Percentiles rank a stretch among this genome's conserved stretches.
phyloP scores from a whole-genome alignment of 1,284 basidiomycete species.

The Tremellales sp. region DNA sequence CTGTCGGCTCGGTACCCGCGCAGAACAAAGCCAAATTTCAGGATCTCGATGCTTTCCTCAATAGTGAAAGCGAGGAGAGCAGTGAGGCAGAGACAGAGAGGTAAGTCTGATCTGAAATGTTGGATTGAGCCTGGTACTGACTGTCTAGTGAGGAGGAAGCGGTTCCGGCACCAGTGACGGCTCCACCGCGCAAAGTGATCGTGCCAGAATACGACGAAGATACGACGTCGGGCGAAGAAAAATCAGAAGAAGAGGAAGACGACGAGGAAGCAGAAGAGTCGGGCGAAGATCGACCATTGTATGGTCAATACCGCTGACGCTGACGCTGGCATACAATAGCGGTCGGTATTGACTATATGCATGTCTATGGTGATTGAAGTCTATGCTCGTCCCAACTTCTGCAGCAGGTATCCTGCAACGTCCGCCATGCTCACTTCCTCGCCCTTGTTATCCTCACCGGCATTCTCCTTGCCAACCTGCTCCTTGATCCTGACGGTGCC shows the following conservation, averaged over 20 bases:
- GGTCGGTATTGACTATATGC: too few relatives aligned
- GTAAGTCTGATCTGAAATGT: slow-evolving; percentile 8
- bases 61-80: slow-evolving; percentile 38
- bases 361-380: too few relatives aligned
- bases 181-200: slow-evolving; percentile 26
- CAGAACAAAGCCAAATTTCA: slow-evolving; percentile 33
- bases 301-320: too few relatives aligned
- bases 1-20: slow-evolving; percentile 15
- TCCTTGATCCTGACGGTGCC: slow-evolving; percentile 88
- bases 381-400: slow-evolving; percentile 24
- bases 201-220: slow-evolving; percentile 35
- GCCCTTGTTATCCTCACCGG: slow-evolving; percentile 61
- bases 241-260: slow-evolving; percentile 14
- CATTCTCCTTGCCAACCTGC: slow-evolving; percentile 71
- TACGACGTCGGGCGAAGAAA: slow-evolving; percentile 15
- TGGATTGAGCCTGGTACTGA: slow-evolving; percentile 36
- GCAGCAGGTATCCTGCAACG: slow-evolving; percentile 62
- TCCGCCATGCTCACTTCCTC: slow-evolving; percentile 64
- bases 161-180: slow-evolving; percentile 12
- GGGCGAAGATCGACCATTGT: too few relatives aligned
- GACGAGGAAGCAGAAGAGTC: slow-evolving; percentile 12
- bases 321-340: too few relatives aligned
- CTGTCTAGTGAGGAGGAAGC: slow-evolving; percentile 39
- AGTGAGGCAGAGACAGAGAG: slow-evolving; percentile 30
- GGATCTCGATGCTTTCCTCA: slow-evolving; percentile 48